Percentiles rank a stretch among this genome's conserved stretches.
Conservation (phyloP, 768 basidiomycete genomes). For the Russula sp. region DNA sequence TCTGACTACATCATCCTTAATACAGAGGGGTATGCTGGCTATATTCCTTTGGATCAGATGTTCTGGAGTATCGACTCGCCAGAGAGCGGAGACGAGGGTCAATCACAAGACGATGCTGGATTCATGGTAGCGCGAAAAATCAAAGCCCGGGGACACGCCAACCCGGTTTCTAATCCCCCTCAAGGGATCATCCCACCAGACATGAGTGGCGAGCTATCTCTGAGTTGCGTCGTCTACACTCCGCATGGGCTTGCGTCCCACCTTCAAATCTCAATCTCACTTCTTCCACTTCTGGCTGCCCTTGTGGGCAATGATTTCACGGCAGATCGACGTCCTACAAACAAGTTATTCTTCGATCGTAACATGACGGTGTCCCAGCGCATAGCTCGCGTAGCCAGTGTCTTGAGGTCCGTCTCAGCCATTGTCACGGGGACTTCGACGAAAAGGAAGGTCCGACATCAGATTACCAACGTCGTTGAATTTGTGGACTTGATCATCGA, state of each 20-base stretch:
- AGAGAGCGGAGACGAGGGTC: slow-evolving; percentile 22
- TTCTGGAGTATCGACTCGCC: slow-evolving; percentile 42
- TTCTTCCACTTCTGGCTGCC: slow-evolving; percentile 72
- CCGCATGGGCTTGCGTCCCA: slow-evolving; percentile 56
- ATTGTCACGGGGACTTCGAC: slow-evolving; percentile 31
- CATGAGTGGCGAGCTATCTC: slow-evolving; percentile 33
- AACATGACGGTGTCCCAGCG: slow-evolving; percentile 51
- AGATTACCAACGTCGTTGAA: slow-evolving; percentile 65
- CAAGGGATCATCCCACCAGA: slow-evolving; percentile 48
- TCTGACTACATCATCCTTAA: slow-evolving; percentile 80
- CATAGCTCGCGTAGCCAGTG: slow-evolving; percentile 55
- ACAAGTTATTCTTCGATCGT: slow-evolving; percentile 62
- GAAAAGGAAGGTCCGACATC: slow-evolving; percentile 45
- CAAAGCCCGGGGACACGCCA: slow-evolving; percentile 42
- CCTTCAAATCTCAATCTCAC: slow-evolving; percentile 56
- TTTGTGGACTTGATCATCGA: slow-evolving; percentile 65
- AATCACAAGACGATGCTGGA: slow-evolving; percentile 39
- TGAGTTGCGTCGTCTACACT: slow-evolving; percentile 53
- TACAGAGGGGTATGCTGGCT: slow-evolving; percentile 68
- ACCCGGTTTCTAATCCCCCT: slow-evolving; percentile 8
- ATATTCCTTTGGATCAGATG: slow-evolving; percentile 71
- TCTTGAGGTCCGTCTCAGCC: slow-evolving; percentile 47
- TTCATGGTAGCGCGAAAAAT: slow-evolving; percentile 52
- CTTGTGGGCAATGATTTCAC: slow-evolving; percentile 79
- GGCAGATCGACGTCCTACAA: slow-evolving; percentile 34